These are phyloP conservation scores for Lophiotrema nucula DNA, from an alignment of 495 filamentous ascomycete species.

Conservation along the genomic window DNA sequence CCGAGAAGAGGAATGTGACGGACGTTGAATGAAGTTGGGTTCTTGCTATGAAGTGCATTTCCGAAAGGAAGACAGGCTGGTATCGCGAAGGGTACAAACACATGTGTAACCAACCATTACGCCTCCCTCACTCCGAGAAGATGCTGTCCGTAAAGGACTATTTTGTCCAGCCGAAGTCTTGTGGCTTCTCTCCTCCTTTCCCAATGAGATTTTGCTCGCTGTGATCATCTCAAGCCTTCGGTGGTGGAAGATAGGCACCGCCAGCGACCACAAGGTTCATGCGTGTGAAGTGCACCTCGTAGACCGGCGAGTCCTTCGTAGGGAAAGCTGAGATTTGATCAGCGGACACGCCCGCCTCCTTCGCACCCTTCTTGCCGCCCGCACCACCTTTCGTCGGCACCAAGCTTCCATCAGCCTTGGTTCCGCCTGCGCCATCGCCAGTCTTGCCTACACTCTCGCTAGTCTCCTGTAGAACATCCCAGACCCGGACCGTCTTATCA, in stretches of 20 bases:
- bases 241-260: constrained; percentile 70
- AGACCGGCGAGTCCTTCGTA: constrained; percentile 92
- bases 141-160: not conserved
- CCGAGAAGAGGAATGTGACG: too few species aligned
- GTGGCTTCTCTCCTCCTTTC: too few species aligned
- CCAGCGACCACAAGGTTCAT: constrained; percentile 90
- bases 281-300: constrained; percentile 87
- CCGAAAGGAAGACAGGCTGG: too few species aligned
- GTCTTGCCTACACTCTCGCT: constrained; percentile 21
- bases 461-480: constrained; percentile 59
- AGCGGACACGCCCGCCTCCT: constrained; percentile 83
- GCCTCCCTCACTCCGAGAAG: too few species aligned
- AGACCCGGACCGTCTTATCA: constrained; percentile 89
- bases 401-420: constrained; percentile 16
- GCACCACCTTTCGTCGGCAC: constrained; percentile 42
- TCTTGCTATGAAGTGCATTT: too few species aligned
- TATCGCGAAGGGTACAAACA: too few species aligned
- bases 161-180: too few species aligned
- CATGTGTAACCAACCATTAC: too few species aligned
- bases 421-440: constrained; percentile 6
- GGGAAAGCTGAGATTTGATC: constrained; percentile 92
- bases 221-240: constrained; percentile 11
- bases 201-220: too few species aligned
- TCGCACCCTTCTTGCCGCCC: constrained; percentile 72
- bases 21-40: too few species aligned